Evolutionary conservation across 768 basidiomycete genomes (phyloP), one percentile per base, ranked within the genome.

Genomic region (Postia placenta): DNA sequence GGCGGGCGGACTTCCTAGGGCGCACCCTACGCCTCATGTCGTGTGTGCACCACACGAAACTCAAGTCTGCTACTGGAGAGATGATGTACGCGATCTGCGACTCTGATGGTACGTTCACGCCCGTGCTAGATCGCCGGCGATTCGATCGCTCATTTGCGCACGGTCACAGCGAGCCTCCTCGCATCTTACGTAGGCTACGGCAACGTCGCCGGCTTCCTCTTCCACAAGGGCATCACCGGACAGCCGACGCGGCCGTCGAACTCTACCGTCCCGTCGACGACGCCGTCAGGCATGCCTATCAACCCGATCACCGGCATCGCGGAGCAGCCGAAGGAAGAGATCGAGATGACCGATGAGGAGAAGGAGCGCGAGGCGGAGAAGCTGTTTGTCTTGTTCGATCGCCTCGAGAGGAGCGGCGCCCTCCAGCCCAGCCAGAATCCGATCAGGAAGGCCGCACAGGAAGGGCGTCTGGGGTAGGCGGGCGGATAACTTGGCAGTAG

Each of bases 281-380:
- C 70, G 1, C 17, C 69, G 7, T 44, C 60, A 6, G 74, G 73
- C 15, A 66, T 71, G 23, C 66, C 73, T 5, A 86, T 90, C 63
- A 87, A 92, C 62, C 91, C 89, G 1, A 93, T 91, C 61, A 95
- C 93, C 1, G 92, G 92, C n/a, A 81, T 81, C 11, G 76, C 73
- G 5, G 68, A 74, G 47, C 50, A 46, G 43, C 59, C 57, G 28
- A 66, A 68, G 47, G 64, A 67, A 2, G 70, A 68, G 41, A 58
- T 72, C 15, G 64, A 80, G 43, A 95, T 99, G 93, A 86, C 92
- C 0, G 85, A 94, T 25, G 93, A 94, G 62, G 95, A 99, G 74
- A 96, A 95, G 65, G 92, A 96, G 62, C 70, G 69, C 9, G 96
- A 99, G 69, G 87, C 93, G 47, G 94, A 97, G 72, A 85, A 84